Conservation (phyloP, 1,139 yeast genomes). For the Geotrichum siamense region DNA sequence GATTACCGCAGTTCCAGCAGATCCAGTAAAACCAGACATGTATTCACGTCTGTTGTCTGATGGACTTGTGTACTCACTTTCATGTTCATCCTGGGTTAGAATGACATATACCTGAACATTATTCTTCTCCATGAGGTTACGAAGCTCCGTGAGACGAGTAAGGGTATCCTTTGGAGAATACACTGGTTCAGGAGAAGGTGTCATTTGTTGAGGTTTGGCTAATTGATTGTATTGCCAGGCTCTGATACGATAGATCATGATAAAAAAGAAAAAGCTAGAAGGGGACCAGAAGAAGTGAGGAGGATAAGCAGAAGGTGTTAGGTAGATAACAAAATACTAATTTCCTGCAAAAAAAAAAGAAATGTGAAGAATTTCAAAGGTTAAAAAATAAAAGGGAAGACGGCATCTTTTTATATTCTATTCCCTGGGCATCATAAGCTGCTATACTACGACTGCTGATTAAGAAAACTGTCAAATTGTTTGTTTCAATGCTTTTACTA, state of each 20-base stretch:
- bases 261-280: too few relatives aligned
- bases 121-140: conserved; percentile 57
- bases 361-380: too few relatives aligned
- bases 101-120: conserved; percentile 70
- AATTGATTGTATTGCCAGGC: conserved; percentile 13
- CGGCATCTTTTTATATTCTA: too few relatives aligned
- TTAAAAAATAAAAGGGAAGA: too few relatives aligned
- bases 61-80: conserved; percentile 76
- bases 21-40: conserved; percentile 78
- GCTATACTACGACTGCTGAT: too few relatives aligned
- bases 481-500: too few relatives aligned
- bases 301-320: background rate
- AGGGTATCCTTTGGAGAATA: conserved; percentile 20
- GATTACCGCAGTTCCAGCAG: conserved; percentile 88
- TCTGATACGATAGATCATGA: conserved; percentile 14
- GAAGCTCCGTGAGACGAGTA: conserved; percentile 45
- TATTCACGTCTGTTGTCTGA: conserved; percentile 80
- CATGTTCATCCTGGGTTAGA: conserved; percentile 92
- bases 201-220: background rate
- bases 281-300: background rate
- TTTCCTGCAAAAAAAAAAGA: background rate
- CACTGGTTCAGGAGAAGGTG: background rate
- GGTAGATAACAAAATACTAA: background rate
- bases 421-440: too few relatives aligned
- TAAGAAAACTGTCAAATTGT: too few relatives aligned